Base-by-base conservation (phyloP, 768 basidiomycete species). In the Trametes meyenii region DNA sequence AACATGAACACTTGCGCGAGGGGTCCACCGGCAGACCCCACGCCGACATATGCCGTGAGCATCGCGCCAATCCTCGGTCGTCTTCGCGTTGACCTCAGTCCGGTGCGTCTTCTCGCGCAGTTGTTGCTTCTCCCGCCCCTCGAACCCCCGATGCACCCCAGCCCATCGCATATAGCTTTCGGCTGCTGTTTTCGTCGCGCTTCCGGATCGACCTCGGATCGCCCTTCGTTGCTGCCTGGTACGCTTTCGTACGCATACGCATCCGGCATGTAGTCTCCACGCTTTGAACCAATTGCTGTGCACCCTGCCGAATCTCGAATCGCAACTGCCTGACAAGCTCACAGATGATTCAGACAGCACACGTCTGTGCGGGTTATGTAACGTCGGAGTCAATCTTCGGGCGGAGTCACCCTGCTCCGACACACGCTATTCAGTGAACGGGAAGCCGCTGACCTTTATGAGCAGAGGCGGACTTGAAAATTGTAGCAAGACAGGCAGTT, bases 181-280 rank as follows among this genome's bases (percentile, higher is more conserved):
- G 56, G 45, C 29, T 50, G 61, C 61, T 62, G 33, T 62, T 50
- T 24, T 24, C 44, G 55, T 36, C 23, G 38, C 43, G 24, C 61
- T 58, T 52, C 55, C 56, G 33, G 56, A 58, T 58, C 56, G 56
- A 48, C 56, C 38, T 14, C 26, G 56, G 36, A 40, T 39, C 46
- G 39, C 61, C 55, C 23, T 42, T 57, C 54, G 24, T 43, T 43
- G 26, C 13, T 13, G 19, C 21, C 14, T 13, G 21, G 13, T 51
- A 24, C 39, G 55, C 50, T 53, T 52, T 53, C 38, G 23, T 58
- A 24, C 45, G 49, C 42, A 29, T 46, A 57, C 56, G 61, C 61
- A 62, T 62, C 61, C 42, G 61, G 61, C 51, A 62, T 62, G 61
- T 62, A 58, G 61, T 48, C 36, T 53, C 51, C 50, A 38, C 40